Evolutionary conservation across 768 basidiomycete genomes (phyloP).

Genomic region (Filobasidium wieringae): DNA sequence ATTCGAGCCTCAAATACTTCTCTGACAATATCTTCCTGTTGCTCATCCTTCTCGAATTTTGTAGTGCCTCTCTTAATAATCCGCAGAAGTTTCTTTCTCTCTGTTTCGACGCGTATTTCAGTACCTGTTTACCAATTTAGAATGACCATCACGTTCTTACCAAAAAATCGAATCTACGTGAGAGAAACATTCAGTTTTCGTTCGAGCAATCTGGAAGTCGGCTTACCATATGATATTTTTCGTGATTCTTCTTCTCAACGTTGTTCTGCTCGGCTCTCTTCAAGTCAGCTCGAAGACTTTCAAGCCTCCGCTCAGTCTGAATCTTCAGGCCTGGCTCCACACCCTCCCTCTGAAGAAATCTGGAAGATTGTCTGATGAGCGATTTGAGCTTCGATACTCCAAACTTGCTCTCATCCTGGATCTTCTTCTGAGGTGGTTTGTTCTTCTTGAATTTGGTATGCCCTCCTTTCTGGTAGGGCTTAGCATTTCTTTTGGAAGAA

Average conservation of each 20-base stretch:
- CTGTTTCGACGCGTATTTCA: constrained; percentile 40
- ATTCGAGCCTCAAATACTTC: constrained; percentile 57
- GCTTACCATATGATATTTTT: constrained; percentile 62
- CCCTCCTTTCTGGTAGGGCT: not conserved
- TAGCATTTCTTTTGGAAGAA: not conserved
- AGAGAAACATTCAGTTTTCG: not conserved
- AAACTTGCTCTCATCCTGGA: not conserved
- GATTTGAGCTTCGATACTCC: constrained; percentile 83
- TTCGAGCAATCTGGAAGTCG: not conserved
- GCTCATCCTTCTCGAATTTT: constrained; percentile 11
- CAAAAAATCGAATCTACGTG: constrained; percentile 75
- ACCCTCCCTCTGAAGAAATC: constrained; percentile 56
- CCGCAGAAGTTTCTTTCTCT: constrained; percentile 73
- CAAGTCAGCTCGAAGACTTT: constrained; percentile 51
- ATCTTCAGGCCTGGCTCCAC: constrained; percentile 74
- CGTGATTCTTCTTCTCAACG: constrained; percentile 51
- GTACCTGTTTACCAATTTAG: not conserved
- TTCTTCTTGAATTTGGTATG: not conserved
- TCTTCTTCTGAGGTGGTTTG: constrained; percentile 4
- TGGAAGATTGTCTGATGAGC: constrained; percentile 64
- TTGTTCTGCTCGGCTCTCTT: constrained; percentile 30
- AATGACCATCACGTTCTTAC: constrained; percentile 40
- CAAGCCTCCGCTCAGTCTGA: constrained; percentile 65
- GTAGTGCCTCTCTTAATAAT: constrained; percentile 46
- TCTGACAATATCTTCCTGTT: constrained; percentile 42